Base-by-base conservation (phyloP, 805 yeast species). In the Phaffomyces thermotolerans region DNA sequence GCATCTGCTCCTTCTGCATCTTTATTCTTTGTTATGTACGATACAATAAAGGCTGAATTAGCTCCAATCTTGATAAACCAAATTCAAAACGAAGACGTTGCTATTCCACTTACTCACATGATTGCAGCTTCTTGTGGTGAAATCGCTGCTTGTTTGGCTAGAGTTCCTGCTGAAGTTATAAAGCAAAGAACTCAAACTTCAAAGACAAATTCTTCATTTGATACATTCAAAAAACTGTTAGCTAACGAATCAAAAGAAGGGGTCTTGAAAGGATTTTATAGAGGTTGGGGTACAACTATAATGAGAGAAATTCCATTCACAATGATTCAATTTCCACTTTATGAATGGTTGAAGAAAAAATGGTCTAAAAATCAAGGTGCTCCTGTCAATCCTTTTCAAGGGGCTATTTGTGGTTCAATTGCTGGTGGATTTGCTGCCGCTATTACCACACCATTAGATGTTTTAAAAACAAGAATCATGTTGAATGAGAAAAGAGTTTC, bases 281-380 rank as follows among this genome's bases (percentile, higher is more conserved):
- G 98, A 52, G 99, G 99, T 8, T 93, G 95, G 89, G 71, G 78
- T 20, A 81, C 95, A 13, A 93, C 99, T 1, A 82, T 93, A 35
- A 73, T 90, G 79, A 73, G 99, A 47, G 99, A 93, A 57, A 91
- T 93, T 37, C 99, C 99, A 5, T 93, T 93, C 66, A 93, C 99
- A 0, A 73, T 90, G 60, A 88, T 93, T 44, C 99, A 93, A 60
- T 93, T 90, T 67, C 99, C 99, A 5, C 64, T 93, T 33, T 93
- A 93, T 60, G 99, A 93, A 60, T 76, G 70, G 59, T 61, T 93
- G 55, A 93, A 93, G 67, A 65, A 65, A 49, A 59, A 62, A 38
- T 75, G 86, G 79, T 71, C 81, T 1, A 46, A 52, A n/a, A 52
- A 55, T 20, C 68, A 68, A 43, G 62, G 63, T 3, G 56, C 64